These are phyloP conservation scores for Picochlorum sp. DNA, from an alignment of 139 green algal genomes.

Conservation along the genomic window DNA sequence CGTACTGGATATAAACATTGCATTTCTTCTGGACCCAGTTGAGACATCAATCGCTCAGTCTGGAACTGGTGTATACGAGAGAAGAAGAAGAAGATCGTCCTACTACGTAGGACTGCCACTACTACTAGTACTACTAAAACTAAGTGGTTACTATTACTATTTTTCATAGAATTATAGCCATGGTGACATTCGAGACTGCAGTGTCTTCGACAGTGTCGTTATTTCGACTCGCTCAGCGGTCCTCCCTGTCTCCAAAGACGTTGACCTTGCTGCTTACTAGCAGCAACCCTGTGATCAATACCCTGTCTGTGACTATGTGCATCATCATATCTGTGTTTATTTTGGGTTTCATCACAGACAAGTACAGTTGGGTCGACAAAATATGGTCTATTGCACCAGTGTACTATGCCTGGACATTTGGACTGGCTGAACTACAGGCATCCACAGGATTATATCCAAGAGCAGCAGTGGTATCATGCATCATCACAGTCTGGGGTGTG, in stretches of 20 bases:
- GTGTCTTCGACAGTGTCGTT: not conserved
- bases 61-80: too few relatives aligned
- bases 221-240: not conserved
- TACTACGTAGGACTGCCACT: too few relatives aligned
- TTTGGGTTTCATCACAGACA: not conserved
- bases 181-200: not conserved
- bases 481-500: constrained; percentile 22
- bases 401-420: not conserved
- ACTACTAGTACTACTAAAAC: too few relatives aligned
- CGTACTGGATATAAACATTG: too few relatives aligned
- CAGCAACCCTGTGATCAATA: not conserved
- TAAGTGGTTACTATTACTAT: too few relatives aligned
- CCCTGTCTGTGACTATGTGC: not conserved
- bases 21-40: too few relatives aligned
- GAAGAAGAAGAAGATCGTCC: too few relatives aligned
- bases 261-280: not conserved
- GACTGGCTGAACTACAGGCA: not conserved
- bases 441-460: not conserved
- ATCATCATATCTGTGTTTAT: not conserved
- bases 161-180: too few relatives aligned
- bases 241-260: not conserved
- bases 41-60: too few relatives aligned
- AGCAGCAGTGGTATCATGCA: not conserved
- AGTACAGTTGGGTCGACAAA: constrained; percentile 8
- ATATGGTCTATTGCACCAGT: constrained; percentile 1